Evolutionary conservation across 129 eudicot species (phyloP).

Genomic region (Scalesia atractyloides): DNA sequence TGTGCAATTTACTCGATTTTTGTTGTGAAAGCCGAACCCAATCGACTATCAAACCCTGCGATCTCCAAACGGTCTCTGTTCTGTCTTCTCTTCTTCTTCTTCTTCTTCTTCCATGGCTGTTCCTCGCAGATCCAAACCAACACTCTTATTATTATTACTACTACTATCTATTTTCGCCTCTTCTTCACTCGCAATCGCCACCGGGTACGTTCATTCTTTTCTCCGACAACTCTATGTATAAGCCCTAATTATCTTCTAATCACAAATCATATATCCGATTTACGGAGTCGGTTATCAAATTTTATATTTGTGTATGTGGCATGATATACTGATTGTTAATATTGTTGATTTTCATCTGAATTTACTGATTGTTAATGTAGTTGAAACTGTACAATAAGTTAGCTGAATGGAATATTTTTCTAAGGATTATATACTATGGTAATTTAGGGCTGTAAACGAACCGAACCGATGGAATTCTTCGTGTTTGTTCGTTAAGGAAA

Average conservation of each 20-base stretch:
- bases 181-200: slow-evolving; percentile 29
- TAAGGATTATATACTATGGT: too few relatives aligned
- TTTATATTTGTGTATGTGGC: background rate
- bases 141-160: slow-evolving; percentile 22
- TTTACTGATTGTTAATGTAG: background rate
- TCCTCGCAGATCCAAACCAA: slow-evolving; percentile 29
- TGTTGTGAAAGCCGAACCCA: slow-evolving; percentile 14
- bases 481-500: too few relatives aligned
- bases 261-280: background rate
- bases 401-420: background rate
- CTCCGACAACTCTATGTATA: background rate
- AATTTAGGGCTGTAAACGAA: too few relatives aligned
- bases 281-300: background rate
- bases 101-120: slow-evolving; percentile 35
- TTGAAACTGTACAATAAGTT: background rate
- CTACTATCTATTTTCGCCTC: slow-evolving; percentile 17
- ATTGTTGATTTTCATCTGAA: too few relatives aligned
- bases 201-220: slow-evolving; percentile 26
- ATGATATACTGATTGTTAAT: slow-evolving; percentile 1
- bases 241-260: slow-evolving; percentile 20
- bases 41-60: slow-evolving; percentile 10
- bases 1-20: too few relatives aligned
- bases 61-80: slow-evolving; percentile 21
- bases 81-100: slow-evolving; percentile 25
- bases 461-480: too few relatives aligned